Percentiles rank a stretch among this genome's conserved stretches.
phyloP scores from a whole-genome alignment of 305 asterid species.

The Caryopteris hybrid region DNA sequence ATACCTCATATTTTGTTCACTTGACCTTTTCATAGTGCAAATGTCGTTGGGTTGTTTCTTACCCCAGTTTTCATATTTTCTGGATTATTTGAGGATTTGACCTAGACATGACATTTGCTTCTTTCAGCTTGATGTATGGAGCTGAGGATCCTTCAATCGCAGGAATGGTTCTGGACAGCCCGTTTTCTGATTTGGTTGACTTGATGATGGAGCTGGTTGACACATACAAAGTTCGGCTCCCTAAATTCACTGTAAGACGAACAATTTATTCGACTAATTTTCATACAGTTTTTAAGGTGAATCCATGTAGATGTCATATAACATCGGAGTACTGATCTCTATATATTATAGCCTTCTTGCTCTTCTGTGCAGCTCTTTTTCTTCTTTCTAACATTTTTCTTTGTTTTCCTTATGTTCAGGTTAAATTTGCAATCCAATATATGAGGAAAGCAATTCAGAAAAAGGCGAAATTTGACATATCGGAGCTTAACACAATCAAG shows the following conservation, averaged over 20 bases:
- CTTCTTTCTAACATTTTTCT: neutral
- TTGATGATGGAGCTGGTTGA: conserved; percentile 97
- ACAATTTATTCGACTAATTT: neutral
- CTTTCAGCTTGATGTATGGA: conserved; percentile 87
- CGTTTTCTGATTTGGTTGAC: conserved; percentile 90
- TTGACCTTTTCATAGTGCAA: neutral
- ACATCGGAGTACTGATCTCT: neutral
- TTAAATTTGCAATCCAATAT: conserved; percentile 85
- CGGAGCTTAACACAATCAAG: conserved; percentile 76
- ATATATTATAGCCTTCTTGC: conserved; percentile 10
- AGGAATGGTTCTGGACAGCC: conserved; percentile 96
- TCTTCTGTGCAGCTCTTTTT: neutral
- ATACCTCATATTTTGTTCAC: neutral
- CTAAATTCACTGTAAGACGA: conserved; percentile 78
- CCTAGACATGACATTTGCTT: conserved; percentile 18
- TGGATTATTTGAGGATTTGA: neutral
- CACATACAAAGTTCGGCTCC: conserved; percentile 84
- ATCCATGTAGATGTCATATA: neutral
- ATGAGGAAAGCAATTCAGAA: conserved; percentile 76
- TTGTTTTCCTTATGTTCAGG: conserved; percentile 49
- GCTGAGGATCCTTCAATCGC: conserved; percentile 97
- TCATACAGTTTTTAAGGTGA: neutral
- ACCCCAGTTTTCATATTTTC: conserved; percentile 1
- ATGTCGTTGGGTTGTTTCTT: neutral
- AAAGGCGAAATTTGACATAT: conserved; percentile 87